phyloP scores from a whole-genome alignment of 2,329 filamentous ascomycete genomes.

The Sordariomycetes sp. region DNA sequence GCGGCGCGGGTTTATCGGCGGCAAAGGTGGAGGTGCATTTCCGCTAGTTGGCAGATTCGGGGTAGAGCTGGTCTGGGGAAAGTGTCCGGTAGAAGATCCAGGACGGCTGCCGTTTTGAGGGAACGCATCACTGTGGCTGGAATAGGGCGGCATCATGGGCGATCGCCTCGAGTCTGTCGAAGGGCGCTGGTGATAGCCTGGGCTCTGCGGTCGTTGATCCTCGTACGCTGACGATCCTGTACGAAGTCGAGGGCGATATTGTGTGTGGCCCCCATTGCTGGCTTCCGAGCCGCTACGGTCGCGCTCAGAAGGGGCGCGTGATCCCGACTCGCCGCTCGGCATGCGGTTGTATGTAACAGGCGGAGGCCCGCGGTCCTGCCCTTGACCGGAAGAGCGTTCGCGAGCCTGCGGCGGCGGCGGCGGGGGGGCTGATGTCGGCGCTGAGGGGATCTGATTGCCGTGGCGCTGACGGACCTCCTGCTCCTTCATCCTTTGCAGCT shows the following conservation, averaged over 20 bases:
- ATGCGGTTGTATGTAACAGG: conserved; percentile 6
- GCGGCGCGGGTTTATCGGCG: conserved; percentile 50
- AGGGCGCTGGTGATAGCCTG: not conserved
- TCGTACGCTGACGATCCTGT: conserved; percentile 27
- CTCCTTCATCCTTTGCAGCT: conserved; percentile 48
- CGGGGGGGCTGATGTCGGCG: conserved; percentile 3
- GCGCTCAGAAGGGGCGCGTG: conserved; percentile 29
- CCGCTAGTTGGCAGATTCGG: conserved; percentile 25
- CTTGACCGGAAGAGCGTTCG: conserved; percentile 23
- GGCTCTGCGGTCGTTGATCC: conserved; percentile 18
- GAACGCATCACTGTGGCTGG: not conserved
- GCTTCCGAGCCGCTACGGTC: conserved; percentile 48
- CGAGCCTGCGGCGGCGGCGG: conserved; percentile 9
- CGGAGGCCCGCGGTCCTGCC: conserved; percentile 15
- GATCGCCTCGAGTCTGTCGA: not conserved
- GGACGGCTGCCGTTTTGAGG: conserved; percentile 20
- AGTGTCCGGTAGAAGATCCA: conserved; percentile 17
- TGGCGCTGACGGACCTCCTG: conserved; percentile 36
- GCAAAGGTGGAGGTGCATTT: conserved; percentile 37
- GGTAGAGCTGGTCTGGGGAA: conserved; percentile 20
- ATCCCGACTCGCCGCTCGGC: conserved; percentile 12
- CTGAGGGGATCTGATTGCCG: too few relatives aligned
- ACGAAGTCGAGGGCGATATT: conserved; percentile 28
- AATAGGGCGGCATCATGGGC: not conserved
- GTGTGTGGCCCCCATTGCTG: conserved; percentile 33